Percentiles rank a stretch among this genome's conserved stretches.
phyloP scores from a whole-genome alignment of 352 stramenopile genomes.

The Aphanomyces invadans region DNA sequence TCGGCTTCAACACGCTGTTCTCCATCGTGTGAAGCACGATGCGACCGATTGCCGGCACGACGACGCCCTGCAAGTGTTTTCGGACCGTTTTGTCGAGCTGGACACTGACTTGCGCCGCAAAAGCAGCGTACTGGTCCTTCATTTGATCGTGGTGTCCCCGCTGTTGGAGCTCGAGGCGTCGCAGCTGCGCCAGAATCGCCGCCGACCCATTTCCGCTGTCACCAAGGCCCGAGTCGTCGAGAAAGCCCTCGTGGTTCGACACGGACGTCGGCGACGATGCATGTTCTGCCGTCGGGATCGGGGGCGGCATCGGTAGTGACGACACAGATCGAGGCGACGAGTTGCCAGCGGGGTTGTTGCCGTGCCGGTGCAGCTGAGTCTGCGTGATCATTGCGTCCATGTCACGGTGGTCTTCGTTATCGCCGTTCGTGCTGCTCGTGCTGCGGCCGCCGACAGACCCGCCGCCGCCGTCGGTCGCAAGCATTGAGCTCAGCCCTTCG shows the following conservation, averaged over 20 bases:
- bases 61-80: slow-evolving; percentile 71
- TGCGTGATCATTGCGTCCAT: slow-evolving; percentile 29
- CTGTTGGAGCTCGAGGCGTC: slow-evolving; percentile 63
- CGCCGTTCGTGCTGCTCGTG: too few relatives aligned
- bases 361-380: too few relatives aligned
- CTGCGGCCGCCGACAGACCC: slow-evolving; percentile 11
- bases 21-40: slow-evolving; percentile 85
- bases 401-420: slow-evolving; percentile 39
- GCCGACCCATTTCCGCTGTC: slow-evolving; percentile 47
- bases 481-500: slow-evolving; percentile 19
- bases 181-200: slow-evolving; percentile 55
- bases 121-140: slow-evolving; percentile 54
- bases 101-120: slow-evolving; percentile 49
- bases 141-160: slow-evolving; percentile 58
- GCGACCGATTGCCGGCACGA: slow-evolving; percentile 76
- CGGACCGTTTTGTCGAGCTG: slow-evolving; percentile 80
- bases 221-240: slow-evolving; percentile 63
- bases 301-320: slow-evolving; percentile 43
- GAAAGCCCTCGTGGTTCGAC: slow-evolving; percentile 58
- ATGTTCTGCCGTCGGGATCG: slow-evolving; percentile 29
- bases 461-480: slow-evolving; percentile 17
- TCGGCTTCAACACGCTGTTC: slow-evolving; percentile 83
- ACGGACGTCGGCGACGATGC: slow-evolving; percentile 68
- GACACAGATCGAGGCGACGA: slow-evolving; percentile 16
- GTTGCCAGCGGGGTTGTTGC: not conserved